Evolutionary conservation across 1,139 yeast genomes (phyloP).

Genomic region (Candida gigantensis): DNA sequence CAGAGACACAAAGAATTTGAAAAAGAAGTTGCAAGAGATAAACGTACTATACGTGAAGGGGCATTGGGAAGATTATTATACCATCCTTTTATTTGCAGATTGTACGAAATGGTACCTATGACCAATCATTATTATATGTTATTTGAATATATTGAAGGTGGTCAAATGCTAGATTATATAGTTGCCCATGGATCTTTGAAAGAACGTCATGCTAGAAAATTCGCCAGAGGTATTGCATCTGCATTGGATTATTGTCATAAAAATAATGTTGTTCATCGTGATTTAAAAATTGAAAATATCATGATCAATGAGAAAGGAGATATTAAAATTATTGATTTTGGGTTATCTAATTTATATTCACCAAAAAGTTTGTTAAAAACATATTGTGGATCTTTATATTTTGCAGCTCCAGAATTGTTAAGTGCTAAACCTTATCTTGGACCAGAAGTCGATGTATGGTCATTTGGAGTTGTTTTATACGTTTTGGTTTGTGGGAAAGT

Average conservation of each 20-base stretch:
- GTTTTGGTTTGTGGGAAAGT: slow-evolving; percentile 97
- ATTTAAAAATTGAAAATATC: slow-evolving; percentile 92
- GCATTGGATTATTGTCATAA: slow-evolving; percentile 93
- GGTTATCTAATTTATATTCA: slow-evolving; percentile 84
- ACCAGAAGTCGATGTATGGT: slow-evolving; percentile 98
- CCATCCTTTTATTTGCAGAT: slow-evolving; percentile 90
- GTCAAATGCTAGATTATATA: slow-evolving; percentile 95
- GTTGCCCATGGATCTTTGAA: slow-evolving; percentile 94
- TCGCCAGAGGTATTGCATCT: slow-evolving; percentile 94
- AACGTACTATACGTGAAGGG: slow-evolving; percentile 91
- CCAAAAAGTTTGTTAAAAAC: slow-evolving; percentile 77
- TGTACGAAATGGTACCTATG: slow-evolving; percentile 95
- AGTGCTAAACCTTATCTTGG: slow-evolving; percentile 93
- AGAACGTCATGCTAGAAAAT: slow-evolving; percentile 91
- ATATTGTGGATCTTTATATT: slow-evolving; percentile 94
- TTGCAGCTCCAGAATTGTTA: slow-evolving; percentile 96
- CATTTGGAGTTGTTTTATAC: slow-evolving; percentile 93
- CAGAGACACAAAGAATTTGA: slow-evolving; percentile 75
- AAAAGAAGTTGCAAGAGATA: slow-evolving; percentile 87
- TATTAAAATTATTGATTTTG: slow-evolving; percentile 93
- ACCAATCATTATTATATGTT: slow-evolving; percentile 96
- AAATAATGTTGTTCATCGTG: slow-evolving; percentile 95
- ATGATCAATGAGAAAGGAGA: slow-evolving; percentile 94
- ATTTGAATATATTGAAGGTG: slow-evolving; percentile 96
- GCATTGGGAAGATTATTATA: slow-evolving; percentile 86